Base-by-base conservation (phyloP, 768 basidiomycete genomes). In the Rhizopogon vinicolor region DNA sequence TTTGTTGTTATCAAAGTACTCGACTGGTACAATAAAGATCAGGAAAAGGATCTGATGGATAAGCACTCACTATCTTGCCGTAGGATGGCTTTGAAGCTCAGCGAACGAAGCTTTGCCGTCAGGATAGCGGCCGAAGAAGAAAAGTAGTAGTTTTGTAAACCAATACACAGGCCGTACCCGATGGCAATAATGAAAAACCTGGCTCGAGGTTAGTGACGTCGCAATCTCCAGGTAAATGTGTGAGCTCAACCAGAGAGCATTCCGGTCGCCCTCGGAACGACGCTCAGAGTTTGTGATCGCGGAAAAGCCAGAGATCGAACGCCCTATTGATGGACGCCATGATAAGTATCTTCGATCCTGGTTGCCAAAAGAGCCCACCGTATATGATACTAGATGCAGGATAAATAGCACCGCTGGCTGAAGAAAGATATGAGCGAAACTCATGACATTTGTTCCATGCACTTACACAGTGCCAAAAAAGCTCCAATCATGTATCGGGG, bases 31-130 rank as follows among this genome's bases (percentile, higher is more conserved):
- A 39, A 39, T 29, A 10, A 31, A 25, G 5, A 13, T 29, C 16
- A 28, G 33, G 12, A 25, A 16, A 25, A 18, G 33, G 13, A 7
- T 16, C 18, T 2, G 25, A 3, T 5, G 5, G 49, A 50, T 6
- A n/a, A 66, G 58, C 61, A 74, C 58, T 65, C 63, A 63, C 76
- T 72, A 57, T 81, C 80, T 57, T 78, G 76, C 19, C 77, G 67
- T 3, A 81, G 63, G 41, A 77, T 74, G 13, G 78, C 65, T 13
- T 55, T 51, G 68, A 81, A 80, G 28, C 63, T 63, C 46, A 71
- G 48, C 18, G 62, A 62, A 33, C 80, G 71, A 7, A 81, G 58
- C 55, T 72, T 73, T 45, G 65, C 63, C 7, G 72, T 71, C 31
- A 81, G 62, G 16, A 61, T 59, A 52, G 76, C 75, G 7, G 76